Conservation (phyloP, 352 stramenopile species). For the Pythium folliculosum region DNA sequence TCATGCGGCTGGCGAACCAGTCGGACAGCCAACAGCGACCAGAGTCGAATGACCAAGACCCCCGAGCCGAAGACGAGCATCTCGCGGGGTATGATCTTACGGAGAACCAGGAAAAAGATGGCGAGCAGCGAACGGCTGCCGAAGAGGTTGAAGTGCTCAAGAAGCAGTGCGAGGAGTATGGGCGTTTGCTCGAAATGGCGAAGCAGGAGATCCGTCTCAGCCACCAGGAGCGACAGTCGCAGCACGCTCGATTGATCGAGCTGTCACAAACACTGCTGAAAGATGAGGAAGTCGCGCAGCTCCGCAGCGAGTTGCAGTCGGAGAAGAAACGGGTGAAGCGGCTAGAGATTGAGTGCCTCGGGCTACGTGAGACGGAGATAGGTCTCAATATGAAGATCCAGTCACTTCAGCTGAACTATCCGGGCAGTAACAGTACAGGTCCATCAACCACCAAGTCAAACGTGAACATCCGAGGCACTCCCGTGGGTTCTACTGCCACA, state of each 20-base stretch:
- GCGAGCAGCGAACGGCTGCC: conserved; percentile 9
- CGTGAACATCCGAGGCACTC: background rate
- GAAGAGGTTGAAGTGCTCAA: conserved; percentile 36
- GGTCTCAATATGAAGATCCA: conserved; percentile 58
- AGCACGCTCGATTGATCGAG: conserved; percentile 49
- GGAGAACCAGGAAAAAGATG: background rate
- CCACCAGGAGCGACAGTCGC: conserved; percentile 55
- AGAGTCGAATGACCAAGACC: conserved; percentile 16
- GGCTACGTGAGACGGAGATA: conserved; percentile 47
- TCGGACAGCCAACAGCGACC: conserved; percentile 4
- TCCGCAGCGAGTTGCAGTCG: conserved; percentile 58
- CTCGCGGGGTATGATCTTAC: conserved; percentile 19
- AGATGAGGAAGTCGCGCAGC: conserved; percentile 48
- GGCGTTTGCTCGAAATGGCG: conserved; percentile 59
- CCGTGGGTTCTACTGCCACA: background rate
- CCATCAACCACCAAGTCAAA: background rate
- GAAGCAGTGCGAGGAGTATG: conserved; percentile 54
- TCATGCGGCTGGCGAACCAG: conserved; percentile 26
- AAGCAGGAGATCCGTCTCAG: conserved; percentile 74
- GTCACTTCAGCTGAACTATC: conserved; percentile 37
- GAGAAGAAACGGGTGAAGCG: conserved; percentile 65
- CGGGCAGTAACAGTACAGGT: background rate
- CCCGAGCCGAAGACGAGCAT: conserved; percentile 4
- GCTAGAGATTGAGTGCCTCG: conserved; percentile 59
- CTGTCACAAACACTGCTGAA: conserved; percentile 52